Evolutionary conservation across 2,329 filamentous ascomycete genomes (phyloP).

Genomic region (Paecilomyces variotii): DNA sequence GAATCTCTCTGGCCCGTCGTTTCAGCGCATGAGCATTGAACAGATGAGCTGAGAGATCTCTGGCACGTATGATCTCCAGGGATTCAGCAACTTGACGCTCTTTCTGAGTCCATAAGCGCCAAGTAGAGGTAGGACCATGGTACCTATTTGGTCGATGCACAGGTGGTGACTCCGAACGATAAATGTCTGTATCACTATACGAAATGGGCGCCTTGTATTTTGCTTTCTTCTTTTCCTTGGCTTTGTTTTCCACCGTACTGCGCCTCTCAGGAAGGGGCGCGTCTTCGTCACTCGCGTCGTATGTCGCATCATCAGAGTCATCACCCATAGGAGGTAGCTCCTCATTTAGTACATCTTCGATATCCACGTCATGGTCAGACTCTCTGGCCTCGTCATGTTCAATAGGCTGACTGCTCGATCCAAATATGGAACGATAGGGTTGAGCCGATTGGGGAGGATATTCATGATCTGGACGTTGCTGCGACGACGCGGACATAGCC

Average conservation of each 20-base stretch:
- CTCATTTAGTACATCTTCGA: constrained; percentile 14
- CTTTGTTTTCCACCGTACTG: background rate
- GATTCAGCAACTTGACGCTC: constrained; percentile 62
- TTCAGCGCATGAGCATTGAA: constrained; percentile 71
- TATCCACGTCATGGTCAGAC: constrained; percentile 9
- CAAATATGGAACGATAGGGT: constrained; percentile 22
- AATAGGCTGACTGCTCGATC: constrained; percentile 15
- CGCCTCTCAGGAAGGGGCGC: background rate
- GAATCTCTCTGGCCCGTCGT: constrained; percentile 26
- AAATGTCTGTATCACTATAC: constrained; percentile 2
- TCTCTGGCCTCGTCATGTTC: constrained; percentile 4
- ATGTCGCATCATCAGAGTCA: constrained; percentile 18
- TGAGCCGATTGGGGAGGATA: constrained; percentile 21
- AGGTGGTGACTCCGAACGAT: constrained; percentile 8
- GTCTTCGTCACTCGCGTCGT: constrained; percentile 13
- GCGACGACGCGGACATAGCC: background rate
- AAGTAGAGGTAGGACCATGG: constrained; percentile 58
- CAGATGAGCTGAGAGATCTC: constrained; percentile 66
- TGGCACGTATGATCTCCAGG: constrained; percentile 54
- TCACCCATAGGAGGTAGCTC: constrained; percentile 7
- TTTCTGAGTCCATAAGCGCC: constrained; percentile 82
- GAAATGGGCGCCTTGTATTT: background rate
- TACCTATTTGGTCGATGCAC: constrained; percentile 60
- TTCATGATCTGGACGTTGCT: background rate
- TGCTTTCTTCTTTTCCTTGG: background rate